Base-by-base conservation (phyloP, 192 early-diverging fungal genomes). In the Phycomyces blakesleeanus region DNA sequence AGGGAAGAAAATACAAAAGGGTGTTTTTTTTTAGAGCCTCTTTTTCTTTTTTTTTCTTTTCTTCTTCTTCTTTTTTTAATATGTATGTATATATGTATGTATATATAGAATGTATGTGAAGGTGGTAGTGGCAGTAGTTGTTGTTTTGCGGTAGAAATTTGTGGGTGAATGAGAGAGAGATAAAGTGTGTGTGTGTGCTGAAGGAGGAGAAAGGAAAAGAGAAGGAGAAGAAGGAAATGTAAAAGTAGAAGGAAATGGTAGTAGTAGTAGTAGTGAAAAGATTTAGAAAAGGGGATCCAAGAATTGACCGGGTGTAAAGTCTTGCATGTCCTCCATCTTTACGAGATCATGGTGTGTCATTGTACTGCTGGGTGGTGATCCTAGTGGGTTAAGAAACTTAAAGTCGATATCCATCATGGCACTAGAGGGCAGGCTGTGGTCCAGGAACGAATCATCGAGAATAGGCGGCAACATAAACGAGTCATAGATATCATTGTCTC, bases 221-320 rank as follows among this genome's bases (percentile, higher is more conserved):
- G 18, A 5, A 7, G n/a, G 3, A 39, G 41, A 59, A 59, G 15
- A 25, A 16, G 21, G 26, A 44, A 51, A 50, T 51, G 24, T 61
- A 61, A 44, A 61, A 42, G 25, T n/a, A 61, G 11, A 16, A 3
- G 26, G 26, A 25, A 4, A 4, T 54, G 21, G 21, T 25, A 12
- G 16, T 54, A 4, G 21, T 21, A 47, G 42, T 10, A 26, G 49
- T 24, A 9, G 51, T n/a, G 22, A 18, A n/a, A n/a, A 15, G 14
- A 11, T 22, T 62, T 63, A 63, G 40, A 63, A 63, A 22, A 63
- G 61, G 40, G 61, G 61, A 40, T 63, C 61, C 39, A 63, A 53
- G 25, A 52, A 63, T 10, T 34, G 26, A 22, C 29, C 21, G n/a
- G 51, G 20, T 2, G 42, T 49, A 27, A 51, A 52, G 16, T 62